Conservation (phyloP, 208 protist species). For the Trypanosoma rangeli region DNA sequence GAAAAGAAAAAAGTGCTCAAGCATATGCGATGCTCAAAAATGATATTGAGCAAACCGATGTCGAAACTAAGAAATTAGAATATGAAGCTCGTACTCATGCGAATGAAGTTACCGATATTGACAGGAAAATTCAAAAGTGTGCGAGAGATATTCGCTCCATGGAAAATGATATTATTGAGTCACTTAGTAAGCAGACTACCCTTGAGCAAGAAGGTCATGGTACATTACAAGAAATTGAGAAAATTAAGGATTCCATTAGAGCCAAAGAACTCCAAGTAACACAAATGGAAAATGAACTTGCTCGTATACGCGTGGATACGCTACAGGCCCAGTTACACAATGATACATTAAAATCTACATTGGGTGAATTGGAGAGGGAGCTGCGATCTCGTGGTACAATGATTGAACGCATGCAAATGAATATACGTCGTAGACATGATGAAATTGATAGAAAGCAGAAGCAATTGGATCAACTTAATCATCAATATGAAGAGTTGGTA, state of each 20-base stretch:
- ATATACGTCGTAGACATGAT: slow-evolving; percentile 94
- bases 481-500: slow-evolving; percentile 91
- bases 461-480: slow-evolving; percentile 95
- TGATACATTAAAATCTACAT: slow-evolving; percentile 82
- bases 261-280: slow-evolving; percentile 93
- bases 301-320: slow-evolving; percentile 94
- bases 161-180: slow-evolving; percentile 86
- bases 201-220: slow-evolving; percentile 93
- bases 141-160: slow-evolving; percentile 84
- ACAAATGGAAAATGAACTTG: slow-evolving; percentile 96
- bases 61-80: slow-evolving; percentile 83
- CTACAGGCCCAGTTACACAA: slow-evolving; percentile 94
- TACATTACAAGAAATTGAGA: slow-evolving; percentile 88
- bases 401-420: slow-evolving; percentile 94
- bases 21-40: slow-evolving; percentile 74
- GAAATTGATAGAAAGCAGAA: slow-evolving; percentile 97
- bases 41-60: slow-evolving; percentile 76
- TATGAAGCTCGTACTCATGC: slow-evolving; percentile 73
- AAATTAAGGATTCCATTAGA: slow-evolving; percentile 87
- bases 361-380: slow-evolving; percentile 90
- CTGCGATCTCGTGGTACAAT: slow-evolving; percentile 86
- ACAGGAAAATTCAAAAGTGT: slow-evolving; percentile 85
- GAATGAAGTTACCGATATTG: slow-evolving; percentile 60
- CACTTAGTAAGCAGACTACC: slow-evolving; percentile 90
- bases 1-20: slow-evolving; percentile 76